Percentiles rank a stretch among this genome's conserved stretches.
These are phyloP conservation scores for Ustilago tritici DNA, from an alignment of 1,284 basidiomycete genomes.

Conservation along the genomic window DNA sequence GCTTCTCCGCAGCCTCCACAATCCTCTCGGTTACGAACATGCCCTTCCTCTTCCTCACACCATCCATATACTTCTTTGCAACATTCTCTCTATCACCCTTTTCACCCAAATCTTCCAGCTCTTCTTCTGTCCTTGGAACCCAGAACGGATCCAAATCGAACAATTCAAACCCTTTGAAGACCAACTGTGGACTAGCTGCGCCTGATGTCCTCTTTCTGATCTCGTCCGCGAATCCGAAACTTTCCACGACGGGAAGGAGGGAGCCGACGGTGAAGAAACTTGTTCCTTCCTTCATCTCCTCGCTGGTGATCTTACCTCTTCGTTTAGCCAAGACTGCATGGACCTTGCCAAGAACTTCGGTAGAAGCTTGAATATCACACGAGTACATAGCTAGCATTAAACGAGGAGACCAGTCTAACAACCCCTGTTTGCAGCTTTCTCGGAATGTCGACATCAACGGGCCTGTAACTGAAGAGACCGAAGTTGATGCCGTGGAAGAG, in stretches of 20 bases:
- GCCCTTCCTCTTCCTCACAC: slow-evolving; percentile 75
- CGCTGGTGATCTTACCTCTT: slow-evolving; percentile 89
- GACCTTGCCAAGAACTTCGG: slow-evolving; percentile 96
- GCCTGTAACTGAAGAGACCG: slow-evolving; percentile 81
- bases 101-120: slow-evolving; percentile 95
- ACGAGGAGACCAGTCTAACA: slow-evolving; percentile 97
- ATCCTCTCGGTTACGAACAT: slow-evolving; percentile 60
- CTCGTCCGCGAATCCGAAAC: slow-evolving; percentile 97
- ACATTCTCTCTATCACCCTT: slow-evolving; percentile 93
- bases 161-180: slow-evolving; percentile 82
- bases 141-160: slow-evolving; percentile 86
- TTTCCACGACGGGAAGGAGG: slow-evolving; percentile 93
- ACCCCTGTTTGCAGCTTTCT: slow-evolving; percentile 86
- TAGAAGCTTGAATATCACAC: slow-evolving; percentile 97
- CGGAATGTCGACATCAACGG: slow-evolving; percentile 88
- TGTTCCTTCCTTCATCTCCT: slow-evolving; percentile 99
- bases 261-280: slow-evolving; percentile 92
- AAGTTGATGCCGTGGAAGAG: slow-evolving; percentile 78
- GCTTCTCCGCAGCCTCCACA: slow-evolving; percentile 68
- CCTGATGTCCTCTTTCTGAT: slow-evolving; percentile 96
- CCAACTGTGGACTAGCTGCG: slow-evolving; percentile 93
- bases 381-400: slow-evolving; percentile 98
- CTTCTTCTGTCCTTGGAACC: slow-evolving; percentile 98
- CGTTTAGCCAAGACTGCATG: slow-evolving; percentile 93
- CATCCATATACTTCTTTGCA: slow-evolving; percentile 94